A percentile compares a stretch with the other conserved stretches of the same genome.
These are phyloP conservation scores for Penicillium simplicissimum DNA, from an alignment of 495 filamentous ascomycete species.

Conservation along the genomic window DNA sequence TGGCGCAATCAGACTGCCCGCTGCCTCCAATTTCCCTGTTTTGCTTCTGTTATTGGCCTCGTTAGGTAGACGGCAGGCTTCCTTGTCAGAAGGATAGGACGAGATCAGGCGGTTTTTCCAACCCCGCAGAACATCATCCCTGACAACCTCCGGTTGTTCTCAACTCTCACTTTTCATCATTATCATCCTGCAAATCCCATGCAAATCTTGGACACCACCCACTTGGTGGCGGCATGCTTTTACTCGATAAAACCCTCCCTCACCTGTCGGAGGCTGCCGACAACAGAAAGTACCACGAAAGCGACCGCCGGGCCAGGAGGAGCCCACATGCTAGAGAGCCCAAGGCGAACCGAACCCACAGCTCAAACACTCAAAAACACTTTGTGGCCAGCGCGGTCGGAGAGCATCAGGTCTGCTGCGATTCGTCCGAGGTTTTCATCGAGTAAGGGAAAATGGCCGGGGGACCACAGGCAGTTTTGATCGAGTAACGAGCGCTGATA, in stretches of 20 bases:
- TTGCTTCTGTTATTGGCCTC: background rate
- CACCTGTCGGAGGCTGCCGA: constrained; percentile 10
- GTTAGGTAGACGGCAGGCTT: background rate
- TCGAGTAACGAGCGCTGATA: constrained; percentile 28
- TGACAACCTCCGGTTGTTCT: background rate
- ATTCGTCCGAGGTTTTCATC: constrained; percentile 19
- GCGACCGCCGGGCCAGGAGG: background rate
- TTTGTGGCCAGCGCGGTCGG: constrained; percentile 5
- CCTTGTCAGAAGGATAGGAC: background rate
- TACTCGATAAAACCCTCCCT: constrained; percentile 13
- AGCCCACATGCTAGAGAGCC: background rate
- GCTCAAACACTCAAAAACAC: background rate
- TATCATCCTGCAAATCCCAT: background rate
- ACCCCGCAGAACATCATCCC: constrained; percentile 2
- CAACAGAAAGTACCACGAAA: background rate
- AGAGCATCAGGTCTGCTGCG: background rate
- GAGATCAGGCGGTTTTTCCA: background rate
- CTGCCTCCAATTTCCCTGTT: background rate
- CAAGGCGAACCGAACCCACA: background rate
- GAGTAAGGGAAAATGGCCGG: constrained; percentile 23
- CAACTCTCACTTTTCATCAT: background rate
- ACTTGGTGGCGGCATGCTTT: background rate
- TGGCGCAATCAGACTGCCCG: constrained; percentile 17
- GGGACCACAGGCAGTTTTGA: constrained; percentile 21
- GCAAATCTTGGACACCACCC: background rate